These are phyloP conservation scores for Fusarium sp. DNA, from an alignment of 2,329 filamentous ascomycete species.

Conservation along the genomic window DNA sequence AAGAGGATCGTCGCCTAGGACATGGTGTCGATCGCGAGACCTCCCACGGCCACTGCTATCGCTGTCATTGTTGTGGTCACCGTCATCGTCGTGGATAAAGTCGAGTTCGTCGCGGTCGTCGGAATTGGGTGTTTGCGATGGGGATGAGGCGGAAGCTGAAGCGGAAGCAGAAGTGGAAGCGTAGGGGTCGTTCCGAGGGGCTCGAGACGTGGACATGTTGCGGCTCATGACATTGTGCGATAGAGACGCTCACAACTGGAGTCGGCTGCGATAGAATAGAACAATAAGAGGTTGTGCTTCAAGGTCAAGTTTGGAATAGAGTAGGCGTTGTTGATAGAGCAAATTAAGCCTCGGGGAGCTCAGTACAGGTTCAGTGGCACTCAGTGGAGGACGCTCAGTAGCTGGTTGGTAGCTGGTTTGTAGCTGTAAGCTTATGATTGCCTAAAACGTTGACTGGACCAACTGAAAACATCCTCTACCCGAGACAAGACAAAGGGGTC, in stretches of 20 bases:
- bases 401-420: conserved; percentile 8
- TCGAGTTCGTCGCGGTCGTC: conserved; percentile 64
- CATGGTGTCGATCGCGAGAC: conserved; percentile 37
- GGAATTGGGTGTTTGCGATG: conserved; percentile 49
- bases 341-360: not conserved
- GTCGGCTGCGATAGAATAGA: conserved; percentile 1
- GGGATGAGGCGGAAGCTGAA: conserved; percentile 43
- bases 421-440: conserved; percentile 9
- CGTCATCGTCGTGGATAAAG: conserved; percentile 52
- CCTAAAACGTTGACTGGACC: conserved; percentile 29
- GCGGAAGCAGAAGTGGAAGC: conserved; percentile 51
- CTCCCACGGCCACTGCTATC: conserved; percentile 37
- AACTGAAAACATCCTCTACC: conserved; percentile 21
- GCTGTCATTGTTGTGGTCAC: conserved; percentile 47
- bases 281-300: not conserved
- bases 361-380: conserved; percentile 5
- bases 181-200: conserved; percentile 52
- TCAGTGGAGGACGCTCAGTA: conserved; percentile 24
- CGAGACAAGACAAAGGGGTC: conserved; percentile 6
- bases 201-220: conserved; percentile 61
- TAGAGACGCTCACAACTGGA: conserved; percentile 36
- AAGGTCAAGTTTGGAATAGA: no score
- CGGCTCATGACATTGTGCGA: conserved; percentile 55
- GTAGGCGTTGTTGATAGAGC: conserved; percentile 4
- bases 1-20: conserved; percentile 70